phyloP scores from a whole-genome alignment of 139 green algal genomes.

The Microglena sp. region DNA sequence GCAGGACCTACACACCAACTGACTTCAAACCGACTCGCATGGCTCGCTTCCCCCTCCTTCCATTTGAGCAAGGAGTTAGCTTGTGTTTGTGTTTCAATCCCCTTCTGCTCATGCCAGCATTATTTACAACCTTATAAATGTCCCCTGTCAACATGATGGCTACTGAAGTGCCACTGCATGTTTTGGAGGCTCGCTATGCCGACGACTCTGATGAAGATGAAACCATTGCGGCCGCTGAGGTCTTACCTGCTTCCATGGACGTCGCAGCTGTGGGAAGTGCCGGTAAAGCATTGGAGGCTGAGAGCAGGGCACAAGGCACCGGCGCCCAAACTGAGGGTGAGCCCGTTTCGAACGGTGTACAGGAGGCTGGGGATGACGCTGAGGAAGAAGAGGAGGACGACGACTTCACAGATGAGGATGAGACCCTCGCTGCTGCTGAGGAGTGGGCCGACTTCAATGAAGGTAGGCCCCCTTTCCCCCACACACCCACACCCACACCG shows the following conservation, averaged over 20 bases:
- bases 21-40: too few species aligned
- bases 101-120: too few species aligned
- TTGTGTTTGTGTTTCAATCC: too few species aligned
- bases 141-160: too few species aligned
- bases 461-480: constrained; percentile 17
- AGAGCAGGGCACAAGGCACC: not conserved
- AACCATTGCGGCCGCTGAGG: not conserved
- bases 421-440: constrained; percentile 45
- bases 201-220: constrained; percentile 6
- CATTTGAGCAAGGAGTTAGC: too few species aligned
- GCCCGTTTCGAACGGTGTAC: not conserved
- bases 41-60: too few species aligned
- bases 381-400: constrained; percentile 20
- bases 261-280: too few species aligned
- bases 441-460: constrained; percentile 68
- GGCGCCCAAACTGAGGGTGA: not conserved
- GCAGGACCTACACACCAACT: too few species aligned
- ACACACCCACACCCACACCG: too few species aligned
- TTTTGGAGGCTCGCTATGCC: constrained; percentile 5
- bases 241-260: too few species aligned
- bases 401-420: constrained; percentile 38
- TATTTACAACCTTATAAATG: too few species aligned
- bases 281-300: too few species aligned
- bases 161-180: constrained; percentile 11
- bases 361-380: constrained; percentile 1